phyloP scores from a whole-genome alignment of 2,329 filamentous ascomycete genomes.

The Hirsutella thompsonii region DNA sequence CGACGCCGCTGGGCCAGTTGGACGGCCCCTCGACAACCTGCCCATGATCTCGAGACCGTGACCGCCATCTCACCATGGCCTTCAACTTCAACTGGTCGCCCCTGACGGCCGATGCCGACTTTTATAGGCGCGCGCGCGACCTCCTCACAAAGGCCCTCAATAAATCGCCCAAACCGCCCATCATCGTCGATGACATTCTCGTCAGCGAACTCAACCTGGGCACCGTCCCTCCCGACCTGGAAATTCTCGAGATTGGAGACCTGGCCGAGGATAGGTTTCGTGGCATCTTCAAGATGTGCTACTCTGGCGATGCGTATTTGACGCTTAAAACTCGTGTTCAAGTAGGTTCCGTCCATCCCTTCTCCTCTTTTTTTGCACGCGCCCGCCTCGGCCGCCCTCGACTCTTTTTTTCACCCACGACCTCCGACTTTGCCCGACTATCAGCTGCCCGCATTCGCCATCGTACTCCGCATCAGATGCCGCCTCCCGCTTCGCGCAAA shows the following conservation, averaged over 20 bases:
- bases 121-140: slow-evolving; percentile 82
- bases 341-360: slow-evolving; percentile 32
- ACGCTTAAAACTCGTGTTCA: slow-evolving; percentile 94
- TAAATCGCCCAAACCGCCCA: slow-evolving; percentile 94
- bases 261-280: slow-evolving; percentile 93
- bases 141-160: slow-evolving; percentile 91
- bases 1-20: slow-evolving; percentile 3
- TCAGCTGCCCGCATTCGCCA: slow-evolving; percentile 1
- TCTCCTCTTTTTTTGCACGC: background rate
- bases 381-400: slow-evolving; percentile 4
- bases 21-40: slow-evolving; percentile 9
- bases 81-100: slow-evolving; percentile 99
- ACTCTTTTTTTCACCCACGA: slow-evolving; percentile 3
- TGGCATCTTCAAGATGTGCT: slow-evolving; percentile 99
- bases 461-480: background rate
- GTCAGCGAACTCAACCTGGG: slow-evolving; percentile 96
- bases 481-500: background rate
- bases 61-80: slow-evolving; percentile 60
- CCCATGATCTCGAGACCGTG: slow-evolving; percentile 21
- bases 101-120: slow-evolving; percentile 84
- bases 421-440: slow-evolving; percentile 9
- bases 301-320: slow-evolving; percentile 87
- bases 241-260: slow-evolving; percentile 96
- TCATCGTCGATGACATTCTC: slow-evolving; percentile 98
- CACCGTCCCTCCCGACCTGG: slow-evolving; percentile 83